These are phyloP conservation scores for Lactarius quietus DNA, from an alignment of 768 basidiomycete genomes.

Conservation along the genomic window DNA sequence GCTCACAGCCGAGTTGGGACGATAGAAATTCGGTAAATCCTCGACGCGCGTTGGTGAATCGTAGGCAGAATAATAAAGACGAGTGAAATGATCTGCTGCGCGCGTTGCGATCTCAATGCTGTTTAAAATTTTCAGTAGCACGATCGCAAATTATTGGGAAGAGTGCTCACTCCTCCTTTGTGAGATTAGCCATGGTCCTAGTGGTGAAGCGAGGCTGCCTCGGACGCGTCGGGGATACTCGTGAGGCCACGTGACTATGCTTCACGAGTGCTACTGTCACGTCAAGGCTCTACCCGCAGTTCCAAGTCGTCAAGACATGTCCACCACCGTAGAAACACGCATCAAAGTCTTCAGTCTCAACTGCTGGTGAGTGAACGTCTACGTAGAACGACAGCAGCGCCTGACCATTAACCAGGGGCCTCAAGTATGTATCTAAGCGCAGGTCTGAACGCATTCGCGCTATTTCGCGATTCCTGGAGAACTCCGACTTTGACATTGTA, in stretches of 20 bases:
- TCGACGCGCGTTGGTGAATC: constrained; percentile 74
- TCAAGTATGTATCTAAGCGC: constrained; percentile 79
- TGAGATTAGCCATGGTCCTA: constrained; percentile 32
- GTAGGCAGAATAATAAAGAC: constrained; percentile 78
- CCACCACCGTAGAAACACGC: constrained; percentile 34
- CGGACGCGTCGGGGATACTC: neutral
- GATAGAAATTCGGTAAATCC: constrained; percentile 80
- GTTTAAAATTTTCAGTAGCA: constrained; percentile 5
- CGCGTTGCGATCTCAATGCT: constrained; percentile 85
- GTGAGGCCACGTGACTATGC: constrained; percentile 1
- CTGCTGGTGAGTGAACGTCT: constrained; percentile 58
- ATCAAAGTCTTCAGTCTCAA: constrained; percentile 70
- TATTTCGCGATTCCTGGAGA: constrained; percentile 64
- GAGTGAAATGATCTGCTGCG: constrained; percentile 79
- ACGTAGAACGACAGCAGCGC: neutral
- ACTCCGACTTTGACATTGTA: constrained; percentile 69
- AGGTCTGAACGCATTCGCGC: constrained; percentile 67
- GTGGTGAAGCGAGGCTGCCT: neutral
- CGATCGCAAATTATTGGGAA: neutral
- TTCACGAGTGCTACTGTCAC: neutral
- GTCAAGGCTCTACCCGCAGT: neutral
- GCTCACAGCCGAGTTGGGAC: constrained; percentile 66
- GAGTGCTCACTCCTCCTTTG: constrained; percentile 35
- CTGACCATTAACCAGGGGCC: constrained; percentile 54
- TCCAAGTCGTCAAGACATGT: constrained; percentile 27